Conservation (phyloP, 768 basidiomycete genomes). For the Boletus sp. region DNA sequence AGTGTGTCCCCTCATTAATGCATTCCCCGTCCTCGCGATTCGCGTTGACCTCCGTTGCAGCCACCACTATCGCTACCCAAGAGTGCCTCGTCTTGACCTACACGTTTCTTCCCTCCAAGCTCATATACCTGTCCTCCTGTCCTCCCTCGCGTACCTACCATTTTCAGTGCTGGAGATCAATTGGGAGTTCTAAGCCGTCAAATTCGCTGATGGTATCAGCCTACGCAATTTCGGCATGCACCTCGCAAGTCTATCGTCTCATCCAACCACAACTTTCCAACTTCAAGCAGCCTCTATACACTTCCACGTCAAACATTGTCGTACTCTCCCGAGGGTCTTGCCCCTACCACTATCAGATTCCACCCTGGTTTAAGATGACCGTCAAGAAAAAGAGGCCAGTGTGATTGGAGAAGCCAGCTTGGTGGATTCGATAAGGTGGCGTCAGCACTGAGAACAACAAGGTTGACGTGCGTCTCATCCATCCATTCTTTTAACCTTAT, state of each 20-base stretch:
- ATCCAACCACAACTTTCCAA: too few species aligned
- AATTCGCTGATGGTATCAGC: slow-evolving; percentile 81
- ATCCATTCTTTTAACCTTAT: background rate
- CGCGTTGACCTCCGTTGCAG: slow-evolving; percentile 8
- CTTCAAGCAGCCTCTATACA: too few species aligned
- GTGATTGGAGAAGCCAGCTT: slow-evolving; percentile 2
- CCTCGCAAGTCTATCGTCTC: too few species aligned
- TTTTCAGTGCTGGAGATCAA: slow-evolving; percentile 25
- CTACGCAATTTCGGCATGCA: slow-evolving; percentile 84
- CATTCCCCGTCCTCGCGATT: background rate
- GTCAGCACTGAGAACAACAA: slow-evolving; percentile 22
- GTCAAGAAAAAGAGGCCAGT: slow-evolving; percentile 53
- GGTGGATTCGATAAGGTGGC: slow-evolving; percentile 37
- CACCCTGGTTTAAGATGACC: slow-evolving; percentile 63
- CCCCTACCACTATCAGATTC: slow-evolving; percentile 52
- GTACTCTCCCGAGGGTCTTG: slow-evolving; percentile 72
- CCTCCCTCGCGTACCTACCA: slow-evolving; percentile 19
- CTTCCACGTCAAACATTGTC: slow-evolving; percentile 47
- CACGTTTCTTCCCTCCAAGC: slow-evolving; percentile 38
- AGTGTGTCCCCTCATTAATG: background rate
- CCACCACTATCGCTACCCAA: slow-evolving; percentile 1
- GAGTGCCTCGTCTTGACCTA: slow-evolving; percentile 17
- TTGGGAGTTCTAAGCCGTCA: slow-evolving; percentile 60
- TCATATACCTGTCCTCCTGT: slow-evolving; percentile 29
- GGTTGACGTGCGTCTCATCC: background rate